Base-by-base conservation (phyloP, 108 stramenopile genomes). In the Skeletonema marinoi region DNA sequence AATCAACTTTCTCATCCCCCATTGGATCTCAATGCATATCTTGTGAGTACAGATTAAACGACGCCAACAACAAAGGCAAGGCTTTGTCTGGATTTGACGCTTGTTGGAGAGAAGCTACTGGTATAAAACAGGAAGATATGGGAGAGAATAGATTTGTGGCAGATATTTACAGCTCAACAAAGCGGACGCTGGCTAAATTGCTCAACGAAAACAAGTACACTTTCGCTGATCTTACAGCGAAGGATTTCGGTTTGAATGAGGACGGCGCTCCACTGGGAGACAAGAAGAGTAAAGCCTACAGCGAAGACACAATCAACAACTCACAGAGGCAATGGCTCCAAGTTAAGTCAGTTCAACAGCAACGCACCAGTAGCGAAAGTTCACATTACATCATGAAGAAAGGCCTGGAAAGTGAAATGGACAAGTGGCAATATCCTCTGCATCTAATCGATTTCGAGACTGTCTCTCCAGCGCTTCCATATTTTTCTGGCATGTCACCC, bases 361-460 rank as follows among this genome's bases (percentile, higher is more conserved):
- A 51, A 65, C 66, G 62, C 65, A 7, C 68, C n/a, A 19, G 32
- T 60, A 29, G 32, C 8, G 36, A 17, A 48, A 72, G 2, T 59
- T 66, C 32, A 56, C 73, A 38, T 71, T 65, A 58, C 12, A 46
- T 87, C 32, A 77, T 75, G 58, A 69, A 46, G 36, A 66, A 78
- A 29, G 38, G 69, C 51, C 60, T 87, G 10, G 38, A 60, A 21
- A 44, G 51, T 30, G 75, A 68, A 60, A 82, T 85, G 71, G 32
- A 78, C 1, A 16, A 30, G n/a, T 87, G 83, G 86, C 56, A 65
- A 33, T 87, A 82, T 74, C 86, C 86, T 48, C 70, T 70, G 31
- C 86, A 87, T 74, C 84, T 87, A 62, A 78, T 87, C 3, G 86
- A 87, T 48, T 87, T 87, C 61, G 86, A 87, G 64, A 87, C 86